Evolutionary conservation across 164 flowering plant genomes (phyloP), one percentile per base, ranked within the genome.

Genomic region (Warburgia ugandensis): DNA sequence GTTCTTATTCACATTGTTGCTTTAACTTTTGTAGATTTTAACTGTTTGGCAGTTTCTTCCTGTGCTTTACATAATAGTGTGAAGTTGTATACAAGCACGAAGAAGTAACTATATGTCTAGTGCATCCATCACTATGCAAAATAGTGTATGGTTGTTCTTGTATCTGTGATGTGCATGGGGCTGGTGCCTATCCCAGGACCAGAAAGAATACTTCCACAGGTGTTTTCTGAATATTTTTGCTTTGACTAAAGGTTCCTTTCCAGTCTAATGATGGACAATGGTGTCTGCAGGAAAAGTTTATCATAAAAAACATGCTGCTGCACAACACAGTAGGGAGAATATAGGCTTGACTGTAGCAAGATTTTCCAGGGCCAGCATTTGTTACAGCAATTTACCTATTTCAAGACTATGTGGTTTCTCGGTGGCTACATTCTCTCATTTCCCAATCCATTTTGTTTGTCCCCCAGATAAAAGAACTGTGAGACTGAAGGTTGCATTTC

Each of bases 201-300:
- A 8, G 16, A 13, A 6, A 43, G 12, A 17, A 17, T 19, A 6
- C 23, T 8, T 43, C 27, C 3, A 23, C 3, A 3, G 29, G 9
- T 29, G 25, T 25, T 14, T 52, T 23, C 20, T 10, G 13, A 12
- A n/a, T 36, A 37, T 36, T 14, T 21, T 20, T 19, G 19, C 5
- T 21, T 26, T 32, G 23, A 21, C 52, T 23, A 4, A 29, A 4
- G 20, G 27, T 14, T 20, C 30, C 35, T 58, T 29, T 29, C 52
- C 1, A 47, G 27, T 9, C 50, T 66, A 27, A 23, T 39, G 23
- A 21, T 39, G 27, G 37, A 30, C 14, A 29, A 47, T 37, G 33
- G 38, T 50, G 5, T 48, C 54, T 60, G 61, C 89, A 88, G 97
- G 94, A 52, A 73, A 73, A 48, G 64, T 48, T 42, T 64, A 31